A percentile compares a stretch with the other conserved stretches of the same genome.
phyloP scores from a whole-genome alignment of 164 flowering plant genomes.

The Malania oleifera region DNA sequence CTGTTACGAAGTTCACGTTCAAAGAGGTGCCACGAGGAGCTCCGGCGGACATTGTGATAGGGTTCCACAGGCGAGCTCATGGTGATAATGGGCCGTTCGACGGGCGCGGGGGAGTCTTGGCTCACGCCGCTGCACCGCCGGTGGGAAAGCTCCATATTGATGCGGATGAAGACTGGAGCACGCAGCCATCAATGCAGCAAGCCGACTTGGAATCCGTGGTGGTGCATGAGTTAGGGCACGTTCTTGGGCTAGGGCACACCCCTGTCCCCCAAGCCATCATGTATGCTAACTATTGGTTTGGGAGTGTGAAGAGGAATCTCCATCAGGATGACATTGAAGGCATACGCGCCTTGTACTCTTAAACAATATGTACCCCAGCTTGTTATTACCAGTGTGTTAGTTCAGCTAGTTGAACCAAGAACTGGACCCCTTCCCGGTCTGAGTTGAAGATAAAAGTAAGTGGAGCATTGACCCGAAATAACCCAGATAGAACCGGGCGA shows the following conservation, averaged over 20 bases:
- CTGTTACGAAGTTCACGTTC: slow-evolving; percentile 7
- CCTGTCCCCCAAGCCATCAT: slow-evolving; percentile 24
- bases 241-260: slow-evolving; percentile 41
- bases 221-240: slow-evolving; percentile 51
- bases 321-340: slow-evolving; percentile 19
- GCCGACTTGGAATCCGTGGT: slow-evolving; percentile 37
- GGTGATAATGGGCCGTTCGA: slow-evolving; percentile 23
- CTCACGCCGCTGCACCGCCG: slow-evolving; percentile 28
- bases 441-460: too few species aligned
- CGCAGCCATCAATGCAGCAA: too few species aligned
- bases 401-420: too few species aligned
- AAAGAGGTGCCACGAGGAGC: not conserved
- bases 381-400: too few species aligned
- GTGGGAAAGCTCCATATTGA: slow-evolving; percentile 27
- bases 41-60: slow-evolving; percentile 15
- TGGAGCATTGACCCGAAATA: too few species aligned
- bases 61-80: slow-evolving; percentile 8
- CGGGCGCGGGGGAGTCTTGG: slow-evolving; percentile 22
- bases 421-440: too few species aligned
- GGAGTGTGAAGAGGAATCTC: slow-evolving; percentile 8
- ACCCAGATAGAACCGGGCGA: too few species aligned
- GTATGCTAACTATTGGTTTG: slow-evolving; percentile 14
- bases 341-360: slow-evolving; percentile 15
- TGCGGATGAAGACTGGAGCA: slow-evolving; percentile 24
- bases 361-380: too few species aligned